Conservation (phyloP, 495 filamentous ascomycete species). For the Neurospora intermedia region DNA sequence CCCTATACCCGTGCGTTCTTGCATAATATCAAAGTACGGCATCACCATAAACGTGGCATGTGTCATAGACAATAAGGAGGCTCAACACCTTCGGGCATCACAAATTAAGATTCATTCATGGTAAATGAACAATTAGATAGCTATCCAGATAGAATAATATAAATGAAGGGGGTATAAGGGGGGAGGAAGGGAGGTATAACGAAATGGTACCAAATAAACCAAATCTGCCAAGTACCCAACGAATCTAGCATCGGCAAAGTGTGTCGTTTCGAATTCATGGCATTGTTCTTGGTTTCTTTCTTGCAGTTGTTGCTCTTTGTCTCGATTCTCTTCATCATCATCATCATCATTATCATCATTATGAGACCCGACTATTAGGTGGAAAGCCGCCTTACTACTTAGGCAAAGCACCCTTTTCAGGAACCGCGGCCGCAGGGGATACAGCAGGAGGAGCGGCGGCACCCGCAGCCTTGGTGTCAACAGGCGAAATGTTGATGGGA, state of each 20-base stretch:
- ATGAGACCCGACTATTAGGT: neutral
- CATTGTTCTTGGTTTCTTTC: neutral
- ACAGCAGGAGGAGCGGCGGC: neutral
- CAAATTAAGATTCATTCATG: neutral
- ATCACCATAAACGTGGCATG: neutral
- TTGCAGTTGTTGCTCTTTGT: neutral
- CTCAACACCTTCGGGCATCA: neutral
- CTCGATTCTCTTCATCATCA: neutral
- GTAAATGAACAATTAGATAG: neutral
- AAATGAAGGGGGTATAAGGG: neutral
- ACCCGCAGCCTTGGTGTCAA: neutral
- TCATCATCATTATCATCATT: constrained; percentile 10
- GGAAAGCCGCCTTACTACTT: constrained; percentile 20
- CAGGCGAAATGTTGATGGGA: neutral
- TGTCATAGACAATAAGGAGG: neutral
- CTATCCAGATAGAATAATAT: neutral
- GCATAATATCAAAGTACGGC: too few species aligned
- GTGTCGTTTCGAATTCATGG: neutral
- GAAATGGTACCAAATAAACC: neutral
- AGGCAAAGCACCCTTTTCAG: constrained; percentile 27
- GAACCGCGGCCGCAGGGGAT: constrained; percentile 14
- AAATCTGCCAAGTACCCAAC: neutral
- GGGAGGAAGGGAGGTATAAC: neutral
- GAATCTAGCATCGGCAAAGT: neutral
- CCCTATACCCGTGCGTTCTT: too few species aligned